phyloP scores from a whole-genome alignment of 2,329 filamentous ascomycete species.

The Cladophialophora bantiana region DNA sequence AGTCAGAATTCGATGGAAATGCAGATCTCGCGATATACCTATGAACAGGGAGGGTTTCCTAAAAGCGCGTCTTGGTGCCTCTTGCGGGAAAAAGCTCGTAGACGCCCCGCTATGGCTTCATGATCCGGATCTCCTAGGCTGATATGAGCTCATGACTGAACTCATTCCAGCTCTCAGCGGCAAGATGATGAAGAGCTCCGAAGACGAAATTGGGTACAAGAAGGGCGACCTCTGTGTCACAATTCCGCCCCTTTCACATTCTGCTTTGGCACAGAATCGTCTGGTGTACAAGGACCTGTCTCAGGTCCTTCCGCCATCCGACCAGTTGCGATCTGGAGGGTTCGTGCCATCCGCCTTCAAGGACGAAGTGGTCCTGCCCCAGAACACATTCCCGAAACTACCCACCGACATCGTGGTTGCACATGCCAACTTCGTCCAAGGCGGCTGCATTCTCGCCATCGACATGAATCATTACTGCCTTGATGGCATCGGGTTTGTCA shows the following conservation, averaged over 20 bases:
- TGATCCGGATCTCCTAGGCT: too few relatives aligned
- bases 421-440: conserved; percentile 44
- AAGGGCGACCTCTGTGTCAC: conserved; percentile 42
- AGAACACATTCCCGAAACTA: conserved; percentile 15
- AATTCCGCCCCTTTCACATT: conserved; percentile 30
- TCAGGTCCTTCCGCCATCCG: neutral
- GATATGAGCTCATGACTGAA: neutral
- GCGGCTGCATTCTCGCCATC: conserved; percentile 26
- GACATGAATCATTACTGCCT: neutral
- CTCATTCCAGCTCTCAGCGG: conserved; percentile 16
- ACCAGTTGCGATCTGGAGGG: neutral
- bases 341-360: conserved; percentile 13
- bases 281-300: conserved; percentile 9
- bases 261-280: neutral
- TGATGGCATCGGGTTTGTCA: conserved; percentile 12
- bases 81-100: too few relatives aligned
- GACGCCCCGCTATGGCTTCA: too few relatives aligned
- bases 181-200: conserved; percentile 43
- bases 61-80: too few relatives aligned
- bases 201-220: conserved; percentile 43
- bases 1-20: too few relatives aligned
- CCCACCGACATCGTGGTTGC: conserved; percentile 40
- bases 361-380: conserved; percentile 10
- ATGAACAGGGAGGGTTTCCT: too few relatives aligned
- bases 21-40: too few relatives aligned